Conservation (phyloP, 305 asterid genomes). For the Withania somnifera region DNA sequence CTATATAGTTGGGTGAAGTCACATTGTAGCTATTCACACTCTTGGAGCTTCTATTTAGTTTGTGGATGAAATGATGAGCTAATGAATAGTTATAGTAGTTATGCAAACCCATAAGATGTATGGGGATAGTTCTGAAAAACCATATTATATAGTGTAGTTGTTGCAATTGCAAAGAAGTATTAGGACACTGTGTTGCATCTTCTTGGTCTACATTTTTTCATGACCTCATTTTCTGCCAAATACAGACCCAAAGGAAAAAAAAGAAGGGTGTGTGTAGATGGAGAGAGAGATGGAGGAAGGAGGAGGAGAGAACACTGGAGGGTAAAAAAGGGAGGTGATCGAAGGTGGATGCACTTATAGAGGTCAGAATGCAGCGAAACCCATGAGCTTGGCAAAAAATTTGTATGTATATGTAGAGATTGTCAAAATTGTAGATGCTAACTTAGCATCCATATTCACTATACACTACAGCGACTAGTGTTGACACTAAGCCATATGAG, state of each 20-base stretch:
- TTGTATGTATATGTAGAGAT: neutral
- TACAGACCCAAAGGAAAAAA: neutral
- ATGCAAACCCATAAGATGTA: neutral
- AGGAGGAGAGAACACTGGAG: neutral
- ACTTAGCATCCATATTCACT: neutral
- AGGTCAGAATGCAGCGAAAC: neutral
- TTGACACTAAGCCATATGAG: neutral
- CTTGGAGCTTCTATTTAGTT: neutral
- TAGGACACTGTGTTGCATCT: neutral
- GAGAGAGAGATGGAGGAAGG: neutral
- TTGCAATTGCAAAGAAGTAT: neutral
- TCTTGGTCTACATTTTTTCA: neutral
- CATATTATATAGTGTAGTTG: neutral
- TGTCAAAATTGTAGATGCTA: neutral
- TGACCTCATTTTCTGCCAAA: neutral
- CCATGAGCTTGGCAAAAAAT: neutral
- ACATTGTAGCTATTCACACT: neutral
- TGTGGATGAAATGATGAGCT: neutral
- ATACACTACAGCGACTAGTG: neutral
- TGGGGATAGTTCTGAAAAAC: neutral
- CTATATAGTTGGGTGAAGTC: neutral
- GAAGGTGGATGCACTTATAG: neutral
- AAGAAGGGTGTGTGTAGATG: neutral
- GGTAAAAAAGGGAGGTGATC: neutral
- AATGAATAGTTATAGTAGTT: neutral